These are phyloP conservation scores for Xylaria nigripes DNA, from an alignment of 495 filamentous ascomycete genomes.

Conservation along the genomic window DNA sequence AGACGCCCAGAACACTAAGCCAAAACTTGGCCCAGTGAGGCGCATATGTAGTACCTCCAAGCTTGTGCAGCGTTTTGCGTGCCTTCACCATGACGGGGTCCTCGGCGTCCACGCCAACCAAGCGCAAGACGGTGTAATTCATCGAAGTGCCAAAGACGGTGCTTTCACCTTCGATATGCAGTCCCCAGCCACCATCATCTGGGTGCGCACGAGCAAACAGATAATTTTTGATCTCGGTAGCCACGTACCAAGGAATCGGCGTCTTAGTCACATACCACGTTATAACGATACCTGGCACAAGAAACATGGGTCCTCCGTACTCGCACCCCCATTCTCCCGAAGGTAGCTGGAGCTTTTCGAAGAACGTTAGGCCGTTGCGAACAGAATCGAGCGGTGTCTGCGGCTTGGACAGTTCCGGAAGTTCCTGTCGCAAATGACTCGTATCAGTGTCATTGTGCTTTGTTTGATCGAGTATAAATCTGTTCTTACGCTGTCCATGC, in stretches of 20 bases:
- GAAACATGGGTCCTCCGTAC: constrained; percentile 84
- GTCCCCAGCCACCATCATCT: constrained; percentile 89
- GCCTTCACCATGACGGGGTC: constrained; percentile 84
- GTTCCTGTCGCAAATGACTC: constrained; percentile 41
- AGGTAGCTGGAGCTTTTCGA: constrained; percentile 78
- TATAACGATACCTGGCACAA: constrained; percentile 77
- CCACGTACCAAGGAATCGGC: constrained; percentile 69
- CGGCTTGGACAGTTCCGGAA: constrained; percentile 61
- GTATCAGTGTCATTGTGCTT: background rate
- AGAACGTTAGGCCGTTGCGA: constrained; percentile 80
- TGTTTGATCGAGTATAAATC: constrained; percentile 29
- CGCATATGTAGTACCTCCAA: constrained; percentile 75
- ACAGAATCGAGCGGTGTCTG: constrained; percentile 68
- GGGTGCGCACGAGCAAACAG: constrained; percentile 80
- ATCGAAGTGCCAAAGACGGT: constrained; percentile 82
- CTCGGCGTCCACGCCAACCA: constrained; percentile 84
- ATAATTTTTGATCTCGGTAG: constrained; percentile 88
- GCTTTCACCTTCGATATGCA: constrained; percentile 94
- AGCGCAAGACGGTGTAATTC: constrained; percentile 78
- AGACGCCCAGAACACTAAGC: constrained; percentile 74
- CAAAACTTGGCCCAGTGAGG: constrained; percentile 97
- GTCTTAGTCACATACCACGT: constrained; percentile 90
- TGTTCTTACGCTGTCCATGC: constrained; percentile 46
- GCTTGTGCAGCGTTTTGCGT: constrained; percentile 67
- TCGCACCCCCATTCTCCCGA: constrained; percentile 95